These are phyloP conservation scores for Pichia insulana DNA, from an alignment of 805 yeast genomes.

Conservation along the genomic window DNA sequence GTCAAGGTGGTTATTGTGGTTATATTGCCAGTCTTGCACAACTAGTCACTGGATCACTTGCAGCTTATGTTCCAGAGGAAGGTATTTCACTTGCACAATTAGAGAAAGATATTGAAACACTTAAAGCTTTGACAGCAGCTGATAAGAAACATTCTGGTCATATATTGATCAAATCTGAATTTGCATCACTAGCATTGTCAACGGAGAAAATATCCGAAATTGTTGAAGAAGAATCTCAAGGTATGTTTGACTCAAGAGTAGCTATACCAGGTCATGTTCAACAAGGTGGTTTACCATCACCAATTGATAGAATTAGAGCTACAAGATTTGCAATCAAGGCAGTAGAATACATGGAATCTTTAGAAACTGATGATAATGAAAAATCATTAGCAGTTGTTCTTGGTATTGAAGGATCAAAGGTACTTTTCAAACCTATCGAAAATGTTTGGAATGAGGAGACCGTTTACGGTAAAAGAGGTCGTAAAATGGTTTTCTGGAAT, in stretches of 20 bases:
- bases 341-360: constrained; percentile 54
- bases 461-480: constrained; percentile 71
- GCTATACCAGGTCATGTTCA: constrained; percentile 85
- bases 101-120: constrained; percentile 54
- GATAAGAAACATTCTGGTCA: constrained; percentile 62
- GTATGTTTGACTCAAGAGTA: constrained; percentile 66
- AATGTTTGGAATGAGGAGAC: constrained; percentile 83
- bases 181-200: constrained; percentile 58
- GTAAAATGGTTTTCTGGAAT: constrained; percentile 82
- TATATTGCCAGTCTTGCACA: constrained; percentile 64
- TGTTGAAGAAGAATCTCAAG: constrained; percentile 51
- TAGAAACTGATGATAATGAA: constrained; percentile 31
- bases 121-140: constrained; percentile 49
- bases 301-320: constrained; percentile 71
- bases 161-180: constrained; percentile 56
- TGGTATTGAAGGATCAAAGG: constrained; percentile 72
- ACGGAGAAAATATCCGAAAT: constrained; percentile 67
- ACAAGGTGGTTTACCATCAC: constrained; percentile 72
- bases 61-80: constrained; percentile 71
- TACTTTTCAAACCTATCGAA: constrained; percentile 66
- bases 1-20: constrained; percentile 82
- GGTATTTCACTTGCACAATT: constrained; percentile 51
- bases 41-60: constrained; percentile 63
- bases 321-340: constrained; percentile 64
- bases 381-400: constrained; percentile 64